phyloP scores from a whole-genome alignment of 164 flowering plant genomes.

The Aristolochia californica region DNA sequence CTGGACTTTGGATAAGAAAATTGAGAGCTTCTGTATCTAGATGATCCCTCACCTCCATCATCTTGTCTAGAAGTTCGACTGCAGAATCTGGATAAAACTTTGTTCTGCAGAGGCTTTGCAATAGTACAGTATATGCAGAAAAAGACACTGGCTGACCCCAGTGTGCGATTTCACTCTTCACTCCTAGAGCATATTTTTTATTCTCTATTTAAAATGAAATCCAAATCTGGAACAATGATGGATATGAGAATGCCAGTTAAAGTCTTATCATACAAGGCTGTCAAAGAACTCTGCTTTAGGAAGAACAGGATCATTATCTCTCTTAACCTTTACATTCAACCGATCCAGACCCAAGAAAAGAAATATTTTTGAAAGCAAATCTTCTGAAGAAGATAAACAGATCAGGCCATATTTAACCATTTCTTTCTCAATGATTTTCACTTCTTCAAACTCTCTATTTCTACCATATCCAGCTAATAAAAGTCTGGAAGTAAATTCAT shows the following conservation, averaged over 20 bases:
- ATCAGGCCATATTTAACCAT: constrained; percentile 43
- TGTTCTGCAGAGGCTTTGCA: constrained; percentile 34
- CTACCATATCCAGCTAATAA: constrained; percentile 85
- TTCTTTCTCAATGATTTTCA: constrained; percentile 35
- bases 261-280: constrained; percentile 50
- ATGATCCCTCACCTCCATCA: constrained; percentile 27
- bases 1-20: constrained; percentile 48
- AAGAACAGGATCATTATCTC: constrained; percentile 53
- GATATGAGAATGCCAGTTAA: constrained; percentile 39
- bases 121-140: constrained; percentile 30
- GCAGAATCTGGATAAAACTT: constrained; percentile 17
- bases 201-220: constrained; percentile 29
- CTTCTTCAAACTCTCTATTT: constrained; percentile 57
- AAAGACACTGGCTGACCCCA: constrained; percentile 66
- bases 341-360: constrained; percentile 43
- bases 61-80: constrained; percentile 29
- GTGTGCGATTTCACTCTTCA: constrained; percentile 34
- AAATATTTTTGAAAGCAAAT: constrained; percentile 52
- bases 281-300: constrained; percentile 63
- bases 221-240: constrained; percentile 49
- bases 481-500: constrained; percentile 41
- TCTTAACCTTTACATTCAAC: constrained; percentile 44
- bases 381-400: constrained; percentile 33
- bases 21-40: constrained; percentile 51
- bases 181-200: constrained; percentile 24